A percentile compares a stretch with the other conserved stretches of the same genome.
Conservation (phyloP, 352 stramenopile genomes). For the Globisporangium cystogenes region DNA sequence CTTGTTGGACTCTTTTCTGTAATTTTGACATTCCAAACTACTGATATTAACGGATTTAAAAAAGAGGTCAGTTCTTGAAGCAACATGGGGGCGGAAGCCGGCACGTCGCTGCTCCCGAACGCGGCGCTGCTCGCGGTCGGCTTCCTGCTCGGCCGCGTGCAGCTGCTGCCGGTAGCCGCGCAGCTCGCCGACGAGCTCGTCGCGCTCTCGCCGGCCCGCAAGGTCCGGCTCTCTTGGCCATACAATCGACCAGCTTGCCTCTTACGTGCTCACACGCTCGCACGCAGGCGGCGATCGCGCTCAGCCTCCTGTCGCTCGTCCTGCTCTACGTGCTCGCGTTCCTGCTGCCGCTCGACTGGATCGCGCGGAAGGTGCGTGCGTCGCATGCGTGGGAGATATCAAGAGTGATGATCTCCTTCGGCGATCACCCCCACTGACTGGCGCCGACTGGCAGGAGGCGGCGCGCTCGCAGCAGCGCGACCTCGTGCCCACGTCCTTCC, state of each 20-base stretch:
- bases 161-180: slow-evolving; percentile 36
- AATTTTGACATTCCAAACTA: no score
- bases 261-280: not conserved
- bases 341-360: slow-evolving; percentile 46
- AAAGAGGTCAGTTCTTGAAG: not conserved
- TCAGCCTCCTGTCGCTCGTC: slow-evolving; percentile 37
- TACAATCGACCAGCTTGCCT: no score
- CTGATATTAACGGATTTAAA: no score
- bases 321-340: slow-evolving; percentile 55
- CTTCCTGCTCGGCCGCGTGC: slow-evolving; percentile 56
- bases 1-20: no score
- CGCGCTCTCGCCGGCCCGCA: slow-evolving; percentile 32
- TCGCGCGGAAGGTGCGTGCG: slow-evolving; percentile 30
- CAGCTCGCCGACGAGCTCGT: slow-evolving; percentile 44
- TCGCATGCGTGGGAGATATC: not conserved
- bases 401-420: not conserved
- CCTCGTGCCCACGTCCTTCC: slow-evolving; percentile 56
- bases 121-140: slow-evolving; percentile 52
- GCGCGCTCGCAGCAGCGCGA: slow-evolving; percentile 10
- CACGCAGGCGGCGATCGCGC: slow-evolving; percentile 33
- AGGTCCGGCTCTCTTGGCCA: slow-evolving; percentile 27
- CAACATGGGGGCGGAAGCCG: slow-evolving; percentile 30
- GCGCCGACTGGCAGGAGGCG: slow-evolving; percentile 20
- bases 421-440: no score
- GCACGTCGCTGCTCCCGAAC: slow-evolving; percentile 57